phyloP scores from a whole-genome alignment of 2,329 filamentous ascomycete species.

The Aspergillus aculeatinus region DNA sequence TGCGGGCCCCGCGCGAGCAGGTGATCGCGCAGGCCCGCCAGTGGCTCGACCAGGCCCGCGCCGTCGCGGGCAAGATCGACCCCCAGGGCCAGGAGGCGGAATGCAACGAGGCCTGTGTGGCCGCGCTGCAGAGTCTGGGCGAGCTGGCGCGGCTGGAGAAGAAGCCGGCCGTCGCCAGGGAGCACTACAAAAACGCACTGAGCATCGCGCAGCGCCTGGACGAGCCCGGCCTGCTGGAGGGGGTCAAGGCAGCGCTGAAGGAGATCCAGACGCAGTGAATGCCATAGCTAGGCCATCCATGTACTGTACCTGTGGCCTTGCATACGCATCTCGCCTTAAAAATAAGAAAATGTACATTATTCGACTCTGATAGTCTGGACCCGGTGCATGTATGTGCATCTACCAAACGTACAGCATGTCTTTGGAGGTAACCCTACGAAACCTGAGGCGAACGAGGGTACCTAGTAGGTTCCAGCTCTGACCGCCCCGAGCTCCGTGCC shows the following conservation, averaged over 20 bases:
- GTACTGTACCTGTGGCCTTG: no score
- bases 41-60: slow-evolving; percentile 77
- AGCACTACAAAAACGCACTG: slow-evolving; percentile 67
- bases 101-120: slow-evolving; percentile 80
- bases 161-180: slow-evolving; percentile 62
- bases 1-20: slow-evolving; percentile 56
- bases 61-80: slow-evolving; percentile 63
- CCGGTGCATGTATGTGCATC: no score
- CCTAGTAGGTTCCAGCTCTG: no score
- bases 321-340: no score
- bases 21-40: slow-evolving; percentile 68
- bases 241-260: background rate
- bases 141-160: slow-evolving; percentile 78
- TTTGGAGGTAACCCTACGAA: no score
- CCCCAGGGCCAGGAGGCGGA: slow-evolving; percentile 69
- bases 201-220: slow-evolving; percentile 25
- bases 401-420: no score
- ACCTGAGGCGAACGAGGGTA: no score
- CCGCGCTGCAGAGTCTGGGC: slow-evolving; percentile 81
- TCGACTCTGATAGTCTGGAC: no score
- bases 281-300: no score
- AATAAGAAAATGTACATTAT: no score
- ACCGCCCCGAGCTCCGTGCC: no score
- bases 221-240: background rate
- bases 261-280: background rate